These are phyloP conservation scores for Lactifluus piperatus DNA, from an alignment of 768 basidiomycete genomes.

Conservation along the genomic window DNA sequence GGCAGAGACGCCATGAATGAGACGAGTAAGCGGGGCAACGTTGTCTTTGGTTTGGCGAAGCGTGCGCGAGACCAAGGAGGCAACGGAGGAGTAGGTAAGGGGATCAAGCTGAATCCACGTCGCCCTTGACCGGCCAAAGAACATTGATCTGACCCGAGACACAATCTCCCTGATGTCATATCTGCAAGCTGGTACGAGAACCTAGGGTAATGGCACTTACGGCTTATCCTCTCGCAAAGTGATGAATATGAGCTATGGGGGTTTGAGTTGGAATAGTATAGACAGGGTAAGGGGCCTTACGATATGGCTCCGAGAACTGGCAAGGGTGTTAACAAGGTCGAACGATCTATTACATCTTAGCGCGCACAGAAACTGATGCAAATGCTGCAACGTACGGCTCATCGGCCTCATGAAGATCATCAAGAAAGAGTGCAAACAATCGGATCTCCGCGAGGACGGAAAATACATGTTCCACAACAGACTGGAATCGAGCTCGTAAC, in stretches of 20 bases:
- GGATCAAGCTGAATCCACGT: constrained; percentile 66
- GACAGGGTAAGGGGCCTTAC: constrained; percentile 28
- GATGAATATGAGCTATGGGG: constrained; percentile 48
- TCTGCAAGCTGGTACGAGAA: not conserved
- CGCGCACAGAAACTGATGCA: not conserved
- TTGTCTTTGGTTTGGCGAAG: constrained; percentile 52
- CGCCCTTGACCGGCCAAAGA: constrained; percentile 44
- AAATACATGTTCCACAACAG: constrained; percentile 62
- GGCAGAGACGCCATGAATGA: constrained; percentile 48
- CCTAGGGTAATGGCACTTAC: constrained; percentile 26
- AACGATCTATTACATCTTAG: constrained; percentile 38
- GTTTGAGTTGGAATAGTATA: constrained; percentile 11
- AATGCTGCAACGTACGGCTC: constrained; percentile 39
- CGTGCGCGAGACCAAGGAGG: constrained; percentile 51
- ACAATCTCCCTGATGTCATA: constrained; percentile 29
- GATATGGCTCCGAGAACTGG: constrained; percentile 59
- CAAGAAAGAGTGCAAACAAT: constrained; percentile 61
- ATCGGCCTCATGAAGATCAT: constrained; percentile 69
- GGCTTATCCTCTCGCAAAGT: constrained; percentile 47
- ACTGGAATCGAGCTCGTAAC: constrained; percentile 61
- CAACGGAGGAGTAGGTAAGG: constrained; percentile 46
- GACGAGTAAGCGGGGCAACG: constrained; percentile 42
- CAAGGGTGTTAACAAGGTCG: constrained; percentile 54
- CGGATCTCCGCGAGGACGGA: constrained; percentile 59
- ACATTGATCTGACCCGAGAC: constrained; percentile 47